Conservation (phyloP, 768 basidiomycete species). For the Suillus americanus region DNA sequence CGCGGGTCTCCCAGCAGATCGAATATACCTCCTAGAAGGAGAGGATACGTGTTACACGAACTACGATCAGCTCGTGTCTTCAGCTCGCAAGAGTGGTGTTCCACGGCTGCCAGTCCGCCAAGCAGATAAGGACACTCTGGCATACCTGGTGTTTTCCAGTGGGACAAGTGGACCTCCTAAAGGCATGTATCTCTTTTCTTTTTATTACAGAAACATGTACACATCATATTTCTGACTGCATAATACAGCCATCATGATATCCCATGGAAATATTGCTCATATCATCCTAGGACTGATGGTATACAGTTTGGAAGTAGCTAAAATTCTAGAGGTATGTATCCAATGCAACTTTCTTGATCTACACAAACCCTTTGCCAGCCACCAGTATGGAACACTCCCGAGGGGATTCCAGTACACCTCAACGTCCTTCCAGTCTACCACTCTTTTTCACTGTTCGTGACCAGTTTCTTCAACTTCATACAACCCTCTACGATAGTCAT, state of each 20-base stretch:
- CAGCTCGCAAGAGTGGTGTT: slow-evolving; percentile 34
- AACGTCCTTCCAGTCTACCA: slow-evolving; percentile 64
- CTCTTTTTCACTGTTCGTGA: slow-evolving; percentile 49
- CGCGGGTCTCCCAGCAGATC: slow-evolving; percentile 32
- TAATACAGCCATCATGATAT: slow-evolving; percentile 56
- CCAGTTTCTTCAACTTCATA: slow-evolving; percentile 45
- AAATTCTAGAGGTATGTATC: slow-evolving; percentile 35
- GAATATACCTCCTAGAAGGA: slow-evolving; percentile 46
- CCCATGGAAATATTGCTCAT: slow-evolving; percentile 54
- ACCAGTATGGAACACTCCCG: slow-evolving; percentile 34
- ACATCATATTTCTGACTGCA: neutral
- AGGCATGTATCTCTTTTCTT: slow-evolving; percentile 35
- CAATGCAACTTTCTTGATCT: slow-evolving; percentile 34
- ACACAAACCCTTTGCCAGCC: slow-evolving; percentile 42
- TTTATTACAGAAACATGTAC: neutral
- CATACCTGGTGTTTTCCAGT: slow-evolving; percentile 68
- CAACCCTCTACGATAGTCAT: slow-evolving; percentile 46
- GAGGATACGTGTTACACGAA: slow-evolving; percentile 34
- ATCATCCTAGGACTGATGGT: slow-evolving; percentile 37
- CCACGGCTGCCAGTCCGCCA: slow-evolving; percentile 39
- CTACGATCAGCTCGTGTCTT: slow-evolving; percentile 40
- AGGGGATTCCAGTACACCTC: slow-evolving; percentile 43
- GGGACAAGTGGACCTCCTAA: slow-evolving; percentile 70
- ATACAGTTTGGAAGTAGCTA: slow-evolving; percentile 20
- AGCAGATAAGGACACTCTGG: slow-evolving; percentile 49